phyloP scores from a whole-genome alignment of 2,329 filamentous ascomycete genomes.

The Raffaelea ambrosiae region DNA sequence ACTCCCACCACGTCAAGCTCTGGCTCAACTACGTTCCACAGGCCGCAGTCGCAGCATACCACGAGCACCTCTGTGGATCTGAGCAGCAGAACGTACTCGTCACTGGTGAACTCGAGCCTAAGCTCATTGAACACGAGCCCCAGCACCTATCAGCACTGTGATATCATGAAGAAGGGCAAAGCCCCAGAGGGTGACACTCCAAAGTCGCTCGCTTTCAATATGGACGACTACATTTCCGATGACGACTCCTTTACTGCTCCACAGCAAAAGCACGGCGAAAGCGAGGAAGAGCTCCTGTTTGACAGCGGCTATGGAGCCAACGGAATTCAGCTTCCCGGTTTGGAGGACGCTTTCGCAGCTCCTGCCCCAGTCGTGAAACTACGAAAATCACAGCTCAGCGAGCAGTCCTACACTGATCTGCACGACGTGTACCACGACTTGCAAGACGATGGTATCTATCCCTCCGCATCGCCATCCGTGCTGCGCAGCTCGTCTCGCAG shows the following conservation, averaged over 20 bases:
- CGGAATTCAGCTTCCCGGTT: constrained; percentile 25
- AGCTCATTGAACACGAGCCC: constrained; percentile 2
- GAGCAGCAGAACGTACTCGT: constrained; percentile 1
- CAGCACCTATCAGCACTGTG: not conserved
- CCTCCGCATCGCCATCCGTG: no score
- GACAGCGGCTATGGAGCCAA: constrained; percentile 24
- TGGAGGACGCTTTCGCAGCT: constrained; percentile 15
- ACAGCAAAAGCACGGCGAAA: constrained; percentile 16
- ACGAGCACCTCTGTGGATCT: constrained; percentile 13
- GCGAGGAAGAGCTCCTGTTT: constrained; percentile 29
- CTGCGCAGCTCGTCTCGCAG: no score
- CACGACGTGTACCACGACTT: not conserved
- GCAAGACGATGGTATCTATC: not conserved
- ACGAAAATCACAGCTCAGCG: not conserved
- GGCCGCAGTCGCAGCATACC: constrained; percentile 11
- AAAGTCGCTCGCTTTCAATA: constrained; percentile 22
- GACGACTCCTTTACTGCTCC: constrained; percentile 22
- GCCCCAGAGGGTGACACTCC: not conserved
- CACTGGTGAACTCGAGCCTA: not conserved
- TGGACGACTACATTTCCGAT: constrained; percentile 30
- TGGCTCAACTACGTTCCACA: constrained; percentile 4
- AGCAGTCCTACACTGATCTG: not conserved
- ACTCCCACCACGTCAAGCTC: constrained; percentile 10
- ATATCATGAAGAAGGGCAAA: not conserved
- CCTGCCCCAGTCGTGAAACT: constrained; percentile 3